phyloP scores from a whole-genome alignment of 1,284 basidiomycete genomes.

The Caloboletus firmus region DNA sequence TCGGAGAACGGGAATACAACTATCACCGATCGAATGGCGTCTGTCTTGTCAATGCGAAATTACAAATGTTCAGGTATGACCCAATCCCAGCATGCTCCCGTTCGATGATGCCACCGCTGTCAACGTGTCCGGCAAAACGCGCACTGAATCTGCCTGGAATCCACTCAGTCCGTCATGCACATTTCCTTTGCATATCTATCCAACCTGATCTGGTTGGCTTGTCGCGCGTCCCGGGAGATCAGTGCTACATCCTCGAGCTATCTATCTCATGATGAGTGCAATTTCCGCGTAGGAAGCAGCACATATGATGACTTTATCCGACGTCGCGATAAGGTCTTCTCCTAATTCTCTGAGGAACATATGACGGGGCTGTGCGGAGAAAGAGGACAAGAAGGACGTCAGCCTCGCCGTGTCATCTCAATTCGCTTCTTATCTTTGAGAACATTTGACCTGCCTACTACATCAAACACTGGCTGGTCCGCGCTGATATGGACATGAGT shows the following conservation, averaged over 20 bases:
- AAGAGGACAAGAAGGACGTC: slow-evolving; percentile 7
- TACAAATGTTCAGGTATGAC: neutral
- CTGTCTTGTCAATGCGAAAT: slow-evolving; percentile 12
- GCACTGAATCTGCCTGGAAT: too few species aligned
- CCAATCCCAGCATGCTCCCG: neutral
- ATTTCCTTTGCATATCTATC: neutral
- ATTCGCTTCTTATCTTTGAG: slow-evolving; percentile 14
- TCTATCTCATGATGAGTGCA: slow-evolving; percentile 4
- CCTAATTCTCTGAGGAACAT: slow-evolving; percentile 23
- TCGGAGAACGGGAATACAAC: neutral
- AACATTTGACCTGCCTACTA: neutral
- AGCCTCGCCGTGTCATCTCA: slow-evolving; percentile 5
- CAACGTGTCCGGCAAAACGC: too few species aligned
- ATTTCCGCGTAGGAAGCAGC: slow-evolving; percentile 13
- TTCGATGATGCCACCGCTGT: neutral
- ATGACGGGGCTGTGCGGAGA: slow-evolving; percentile 8
- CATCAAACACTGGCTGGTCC: neutral
- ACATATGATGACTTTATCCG: slow-evolving; percentile 10
- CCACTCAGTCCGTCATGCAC: neutral
- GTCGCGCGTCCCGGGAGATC: neutral
- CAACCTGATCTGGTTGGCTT: neutral
- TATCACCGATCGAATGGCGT: slow-evolving; percentile 6
- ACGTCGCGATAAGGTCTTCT: slow-evolving; percentile 18
- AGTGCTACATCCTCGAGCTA: neutral
- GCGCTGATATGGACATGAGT: slow-evolving; percentile 17